A percentile compares a stretch with the other conserved stretches of the same genome.
Evolutionary conservation across 2,329 filamentous ascomycete species (phyloP).

Genomic region (Aureobasidium zeae): DNA sequence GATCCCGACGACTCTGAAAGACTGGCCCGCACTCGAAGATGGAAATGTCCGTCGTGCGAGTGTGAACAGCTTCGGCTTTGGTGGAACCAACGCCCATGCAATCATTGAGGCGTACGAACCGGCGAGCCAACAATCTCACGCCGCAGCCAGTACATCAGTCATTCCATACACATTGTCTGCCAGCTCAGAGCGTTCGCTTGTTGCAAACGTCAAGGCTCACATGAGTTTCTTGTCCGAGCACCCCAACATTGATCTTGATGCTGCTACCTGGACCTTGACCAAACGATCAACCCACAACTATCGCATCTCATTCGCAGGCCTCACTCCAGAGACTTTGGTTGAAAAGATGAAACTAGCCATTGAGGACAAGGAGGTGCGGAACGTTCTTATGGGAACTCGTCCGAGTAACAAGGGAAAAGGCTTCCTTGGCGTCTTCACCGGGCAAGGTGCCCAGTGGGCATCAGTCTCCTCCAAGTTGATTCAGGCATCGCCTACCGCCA

Average conservation of each 20-base stretch:
- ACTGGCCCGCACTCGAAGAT: conserved; percentile 19
- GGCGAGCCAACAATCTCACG: no score
- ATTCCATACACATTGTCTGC: conserved; percentile 16
- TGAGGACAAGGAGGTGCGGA: not conserved
- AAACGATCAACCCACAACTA: not conserved
- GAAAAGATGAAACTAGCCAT: not conserved
- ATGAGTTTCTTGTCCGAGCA: not conserved
- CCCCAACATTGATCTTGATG: not conserved
- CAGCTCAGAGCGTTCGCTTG: not conserved
- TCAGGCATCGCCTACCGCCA: conserved; percentile 11
- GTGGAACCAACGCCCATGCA: conserved; percentile 24
- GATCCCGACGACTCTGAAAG: not conserved
- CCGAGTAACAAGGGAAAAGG: not conserved
- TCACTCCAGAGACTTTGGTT: not conserved
- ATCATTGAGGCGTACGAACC: conserved; percentile 24
- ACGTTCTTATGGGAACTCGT: not conserved
- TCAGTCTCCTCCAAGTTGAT: conserved; percentile 24
- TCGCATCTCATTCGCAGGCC: not conserved
- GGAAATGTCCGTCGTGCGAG: not conserved
- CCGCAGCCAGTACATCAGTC: no score
- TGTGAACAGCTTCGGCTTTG: conserved; percentile 23
- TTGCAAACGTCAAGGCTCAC: not conserved
- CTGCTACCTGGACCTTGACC: not conserved
- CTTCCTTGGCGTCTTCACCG: conserved; percentile 25
- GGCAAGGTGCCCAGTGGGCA: conserved; percentile 30